A percentile compares a stretch with the other conserved stretches of the same genome.
phyloP scores from a whole-genome alignment of 1,284 basidiomycete species.

The Cutaneotrichosporon sp. region DNA sequence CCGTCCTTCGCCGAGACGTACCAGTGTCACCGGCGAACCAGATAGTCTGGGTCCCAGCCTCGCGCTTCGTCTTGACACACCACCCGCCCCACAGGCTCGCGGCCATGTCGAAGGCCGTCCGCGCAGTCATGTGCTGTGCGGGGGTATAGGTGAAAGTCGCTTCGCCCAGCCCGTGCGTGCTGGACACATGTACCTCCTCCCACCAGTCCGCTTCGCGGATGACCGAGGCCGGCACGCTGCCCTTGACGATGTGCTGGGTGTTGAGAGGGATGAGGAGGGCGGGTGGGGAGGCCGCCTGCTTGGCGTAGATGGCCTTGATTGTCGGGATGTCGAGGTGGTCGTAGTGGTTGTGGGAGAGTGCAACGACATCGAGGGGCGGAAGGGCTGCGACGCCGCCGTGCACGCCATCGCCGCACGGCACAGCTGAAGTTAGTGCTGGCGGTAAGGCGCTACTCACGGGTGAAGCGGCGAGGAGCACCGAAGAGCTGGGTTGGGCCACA shows the following conservation, averaged over 20 bases:
- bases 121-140: constrained; percentile 56
- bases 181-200: constrained; percentile 44
- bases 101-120: constrained; percentile 54
- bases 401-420: constrained; percentile 51
- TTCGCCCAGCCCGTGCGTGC: constrained; percentile 16
- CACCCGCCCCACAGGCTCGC: constrained; percentile 60
- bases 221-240: constrained; percentile 42
- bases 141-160: constrained; percentile 31
- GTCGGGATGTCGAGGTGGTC: constrained; percentile 62
- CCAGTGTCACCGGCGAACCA: constrained; percentile 70
- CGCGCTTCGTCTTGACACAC: constrained; percentile 50
- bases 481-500: constrained; percentile 57
- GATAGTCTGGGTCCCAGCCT: constrained; percentile 32
- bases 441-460: constrained; percentile 47
- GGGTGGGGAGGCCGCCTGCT: constrained; percentile 23
- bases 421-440: constrained; percentile 40
- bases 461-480: constrained; percentile 57
- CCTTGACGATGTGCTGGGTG: constrained; percentile 51
- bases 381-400: constrained; percentile 53
- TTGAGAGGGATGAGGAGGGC: constrained; percentile 65
- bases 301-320: constrained; percentile 47
- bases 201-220: constrained; percentile 68
- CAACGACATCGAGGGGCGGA: constrained; percentile 61
- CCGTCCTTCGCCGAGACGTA: constrained; percentile 44
- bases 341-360: constrained; percentile 63